Evolutionary conservation across 2,329 filamentous ascomycete genomes (phyloP).

Genomic region (Cladosporium sphaerospermum): DNA sequence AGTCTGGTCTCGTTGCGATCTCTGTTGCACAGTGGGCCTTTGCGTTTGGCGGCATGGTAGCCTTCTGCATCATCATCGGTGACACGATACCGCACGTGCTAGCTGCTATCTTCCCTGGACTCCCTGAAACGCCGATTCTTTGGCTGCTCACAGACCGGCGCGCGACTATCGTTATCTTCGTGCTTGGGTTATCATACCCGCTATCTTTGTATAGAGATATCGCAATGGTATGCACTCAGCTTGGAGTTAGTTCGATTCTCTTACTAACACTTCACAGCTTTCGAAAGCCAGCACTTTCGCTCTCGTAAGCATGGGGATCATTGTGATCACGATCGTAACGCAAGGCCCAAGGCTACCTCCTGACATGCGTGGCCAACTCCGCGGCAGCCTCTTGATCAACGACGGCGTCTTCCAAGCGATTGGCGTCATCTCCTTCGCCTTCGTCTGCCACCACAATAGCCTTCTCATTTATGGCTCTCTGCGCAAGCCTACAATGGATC

Average conservation of each 20-base stretch:
- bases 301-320: conserved; percentile 85
- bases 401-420: conserved; percentile 89
- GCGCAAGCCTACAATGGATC: conserved; percentile 88
- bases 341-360: conserved; percentile 71
- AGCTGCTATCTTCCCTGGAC: conserved; percentile 69
- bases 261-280: conserved; percentile 53
- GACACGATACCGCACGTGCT: conserved; percentile 93
- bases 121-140: conserved; percentile 67
- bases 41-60: conserved; percentile 97
- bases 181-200: conserved; percentile 80
- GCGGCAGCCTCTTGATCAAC: conserved; percentile 69
- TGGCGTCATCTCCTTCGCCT: conserved; percentile 92
- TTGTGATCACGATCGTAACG: conserved; percentile 78
- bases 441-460: conserved; percentile 85
- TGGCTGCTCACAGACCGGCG: conserved; percentile 75
- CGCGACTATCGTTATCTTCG: conserved; percentile 81
- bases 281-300: conserved; percentile 94
- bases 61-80: conserved; percentile 94
- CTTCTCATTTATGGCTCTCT: conserved; percentile 96
- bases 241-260: background rate
- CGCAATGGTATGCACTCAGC: conserved; percentile 62
- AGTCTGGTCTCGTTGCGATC: conserved; percentile 80
- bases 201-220: conserved; percentile 94
- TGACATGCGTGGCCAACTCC: conserved; percentile 66
- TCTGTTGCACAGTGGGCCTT: conserved; percentile 93